A percentile compares a stretch with the other conserved stretches of the same genome.
Evolutionary conservation across 108 stramenopile species (phyloP).

Genomic region (Bacterosira constricta): DNA sequence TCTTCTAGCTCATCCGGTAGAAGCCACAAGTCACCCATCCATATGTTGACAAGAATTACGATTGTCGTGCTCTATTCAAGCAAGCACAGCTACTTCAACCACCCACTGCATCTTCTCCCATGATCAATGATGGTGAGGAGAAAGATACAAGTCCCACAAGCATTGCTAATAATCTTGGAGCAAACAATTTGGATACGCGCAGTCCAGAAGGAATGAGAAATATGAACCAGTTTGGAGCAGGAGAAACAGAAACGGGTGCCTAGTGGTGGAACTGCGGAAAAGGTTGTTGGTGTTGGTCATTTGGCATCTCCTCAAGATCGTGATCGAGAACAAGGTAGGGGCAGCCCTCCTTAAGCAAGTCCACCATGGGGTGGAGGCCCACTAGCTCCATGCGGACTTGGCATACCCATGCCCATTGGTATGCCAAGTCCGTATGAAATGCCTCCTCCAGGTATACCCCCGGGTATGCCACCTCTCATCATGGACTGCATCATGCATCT

Average conservation of each 20-base stretch:
- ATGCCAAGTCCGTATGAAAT: background rate
- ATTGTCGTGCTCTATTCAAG: background rate
- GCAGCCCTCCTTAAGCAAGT: no score
- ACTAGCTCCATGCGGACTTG: no score
- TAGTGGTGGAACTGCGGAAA: background rate
- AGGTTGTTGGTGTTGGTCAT: background rate
- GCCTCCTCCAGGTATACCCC: slow-evolving; percentile 13
- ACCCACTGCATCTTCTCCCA: background rate
- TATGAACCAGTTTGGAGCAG: slow-evolving; percentile 35
- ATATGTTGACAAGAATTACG: background rate
- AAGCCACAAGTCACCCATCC: background rate
- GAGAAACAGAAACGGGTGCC: no score
- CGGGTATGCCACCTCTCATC: slow-evolving; percentile 15
- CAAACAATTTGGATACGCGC: slow-evolving; percentile 24
- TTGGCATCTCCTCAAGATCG: background rate
- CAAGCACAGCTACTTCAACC: background rate
- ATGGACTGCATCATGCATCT: background rate
- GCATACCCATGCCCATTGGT: background rate
- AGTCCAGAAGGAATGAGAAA: slow-evolving; percentile 48
- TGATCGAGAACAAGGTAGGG: no score
- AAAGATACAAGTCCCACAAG: background rate
- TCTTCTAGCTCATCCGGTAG: background rate
- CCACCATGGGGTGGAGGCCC: no score
- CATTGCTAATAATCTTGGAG: slow-evolving; percentile 4
- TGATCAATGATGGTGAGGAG: background rate